These are phyloP conservation scores for Salix suchowensis DNA, from an alignment of 345 rosid genomes.

Conservation along the genomic window DNA sequence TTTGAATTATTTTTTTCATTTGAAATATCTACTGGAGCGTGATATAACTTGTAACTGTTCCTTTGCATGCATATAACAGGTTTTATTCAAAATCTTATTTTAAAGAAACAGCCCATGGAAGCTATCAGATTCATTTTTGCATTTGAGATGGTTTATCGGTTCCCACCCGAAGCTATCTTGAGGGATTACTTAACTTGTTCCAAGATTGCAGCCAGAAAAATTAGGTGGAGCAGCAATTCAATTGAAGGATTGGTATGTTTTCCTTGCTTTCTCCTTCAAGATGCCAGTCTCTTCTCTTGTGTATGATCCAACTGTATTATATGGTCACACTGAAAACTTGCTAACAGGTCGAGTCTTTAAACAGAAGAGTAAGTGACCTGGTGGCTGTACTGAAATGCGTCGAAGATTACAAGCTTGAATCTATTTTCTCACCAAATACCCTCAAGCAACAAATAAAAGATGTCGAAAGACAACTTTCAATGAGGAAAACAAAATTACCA, in stretches of 20 bases:
- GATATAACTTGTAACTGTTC: neutral
- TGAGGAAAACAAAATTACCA: neutral
- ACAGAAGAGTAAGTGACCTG: constrained; percentile 13
- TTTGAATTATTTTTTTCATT: neutral
- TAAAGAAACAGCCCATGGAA: neutral
- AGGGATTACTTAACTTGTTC: neutral
- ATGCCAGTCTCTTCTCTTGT: neutral
- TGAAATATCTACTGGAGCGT: neutral
- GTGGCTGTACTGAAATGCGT: constrained; percentile 22
- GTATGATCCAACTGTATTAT: neutral
- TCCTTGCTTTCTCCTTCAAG: neutral
- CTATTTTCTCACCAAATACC: neutral
- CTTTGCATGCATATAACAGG: neutral
- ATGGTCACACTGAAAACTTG: neutral
- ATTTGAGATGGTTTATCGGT: neutral
- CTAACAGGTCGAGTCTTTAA: constrained; percentile 21
- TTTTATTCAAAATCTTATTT: neutral
- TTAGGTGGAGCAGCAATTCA: neutral
- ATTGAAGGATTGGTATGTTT: constrained; percentile 22
- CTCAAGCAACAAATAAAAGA: constrained; percentile 4
- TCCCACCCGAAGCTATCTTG: neutral
- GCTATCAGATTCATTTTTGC: neutral
- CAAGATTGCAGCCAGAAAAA: neutral
- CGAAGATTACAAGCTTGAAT: constrained; percentile 18
- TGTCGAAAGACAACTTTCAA: constrained; percentile 15